Conservation (phyloP, 2,329 filamentous ascomycete genomes). For the Diaporthe sp. region DNA sequence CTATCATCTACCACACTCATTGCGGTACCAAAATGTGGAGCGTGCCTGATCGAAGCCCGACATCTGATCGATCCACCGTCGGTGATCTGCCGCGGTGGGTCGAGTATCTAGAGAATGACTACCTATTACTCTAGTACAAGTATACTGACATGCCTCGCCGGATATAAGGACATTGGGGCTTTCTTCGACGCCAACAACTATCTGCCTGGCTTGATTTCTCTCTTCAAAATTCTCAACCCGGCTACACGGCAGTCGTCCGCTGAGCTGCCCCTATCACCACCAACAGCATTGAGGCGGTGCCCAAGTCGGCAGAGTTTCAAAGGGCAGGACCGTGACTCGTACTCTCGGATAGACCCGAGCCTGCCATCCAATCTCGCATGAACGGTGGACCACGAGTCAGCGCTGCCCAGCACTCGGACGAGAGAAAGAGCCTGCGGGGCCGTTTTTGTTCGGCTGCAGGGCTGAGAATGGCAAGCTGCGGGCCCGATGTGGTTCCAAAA, state of each 20-base stretch:
- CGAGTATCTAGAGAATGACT: background rate
- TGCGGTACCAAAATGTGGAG: background rate
- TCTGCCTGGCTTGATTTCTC: too few species aligned
- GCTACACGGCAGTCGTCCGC: background rate
- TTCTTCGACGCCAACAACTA: too few species aligned
- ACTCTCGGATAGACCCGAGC: slow-evolving; percentile 17
- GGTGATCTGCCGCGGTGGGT: background rate
- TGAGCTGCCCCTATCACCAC: background rate
- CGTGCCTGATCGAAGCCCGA: background rate
- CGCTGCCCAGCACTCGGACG: background rate
- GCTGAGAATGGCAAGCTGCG: slow-evolving; percentile 16
- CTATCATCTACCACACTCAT: background rate
- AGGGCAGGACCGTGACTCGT: background rate
- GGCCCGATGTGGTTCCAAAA: slow-evolving; percentile 20
- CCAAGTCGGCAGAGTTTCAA: background rate
- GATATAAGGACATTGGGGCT: rapidly evolving
- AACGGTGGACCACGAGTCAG: slow-evolving; percentile 26
- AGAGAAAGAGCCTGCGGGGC: background rate
- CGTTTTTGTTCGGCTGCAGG: slow-evolving; percentile 12
- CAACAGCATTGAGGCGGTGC: background rate
- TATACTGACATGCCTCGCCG: background rate
- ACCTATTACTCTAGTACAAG: rapidly evolving
- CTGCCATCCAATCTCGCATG: slow-evolving; percentile 19
- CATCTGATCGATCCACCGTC: background rate
- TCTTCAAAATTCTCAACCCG: background rate